Evolutionary conservation across 805 yeast species (phyloP).

Genomic region (Metschnikowia lochheadii): DNA sequence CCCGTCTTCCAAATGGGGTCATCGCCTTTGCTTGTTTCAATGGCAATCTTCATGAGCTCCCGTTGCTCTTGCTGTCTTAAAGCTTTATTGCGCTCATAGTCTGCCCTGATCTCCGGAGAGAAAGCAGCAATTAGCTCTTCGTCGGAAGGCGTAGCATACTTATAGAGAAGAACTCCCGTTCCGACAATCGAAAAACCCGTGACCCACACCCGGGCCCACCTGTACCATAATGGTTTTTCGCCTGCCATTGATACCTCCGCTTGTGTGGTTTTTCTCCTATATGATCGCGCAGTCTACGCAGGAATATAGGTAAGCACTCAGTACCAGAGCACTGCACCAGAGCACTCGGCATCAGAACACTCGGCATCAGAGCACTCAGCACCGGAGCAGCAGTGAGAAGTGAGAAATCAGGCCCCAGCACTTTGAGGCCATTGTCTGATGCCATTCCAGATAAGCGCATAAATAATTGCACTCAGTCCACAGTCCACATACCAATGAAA

Average conservation of each 20-base stretch:
- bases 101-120: conserved; percentile 79
- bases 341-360: not conserved
- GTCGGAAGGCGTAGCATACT: conserved; percentile 79
- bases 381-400: too few species aligned
- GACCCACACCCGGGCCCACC: conserved; percentile 55
- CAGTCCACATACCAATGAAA: too few species aligned
- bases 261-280: not conserved
- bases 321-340: not conserved
- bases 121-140: conserved; percentile 68
- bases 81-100: conserved; percentile 62
- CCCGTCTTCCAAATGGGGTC: conserved; percentile 87
- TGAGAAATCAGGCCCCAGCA: too few species aligned
- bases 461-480: too few species aligned
- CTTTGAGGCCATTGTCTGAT: too few species aligned
- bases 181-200: conserved; percentile 67
- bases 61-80: conserved; percentile 66
- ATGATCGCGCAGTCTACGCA: not conserved
- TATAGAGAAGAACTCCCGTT: conserved; percentile 65
- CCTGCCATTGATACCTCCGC: not conserved
- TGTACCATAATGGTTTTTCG: conserved; percentile 39
- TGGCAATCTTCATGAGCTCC: conserved; percentile 63
- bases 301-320: conserved; percentile 1
- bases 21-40: conserved; percentile 57
- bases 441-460: too few species aligned
- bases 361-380: too few species aligned